Percentiles rank a stretch among this genome's conserved stretches.
Conservation (phyloP, 2,329 filamentous ascomycete species). For the Colletotrichum musae region DNA sequence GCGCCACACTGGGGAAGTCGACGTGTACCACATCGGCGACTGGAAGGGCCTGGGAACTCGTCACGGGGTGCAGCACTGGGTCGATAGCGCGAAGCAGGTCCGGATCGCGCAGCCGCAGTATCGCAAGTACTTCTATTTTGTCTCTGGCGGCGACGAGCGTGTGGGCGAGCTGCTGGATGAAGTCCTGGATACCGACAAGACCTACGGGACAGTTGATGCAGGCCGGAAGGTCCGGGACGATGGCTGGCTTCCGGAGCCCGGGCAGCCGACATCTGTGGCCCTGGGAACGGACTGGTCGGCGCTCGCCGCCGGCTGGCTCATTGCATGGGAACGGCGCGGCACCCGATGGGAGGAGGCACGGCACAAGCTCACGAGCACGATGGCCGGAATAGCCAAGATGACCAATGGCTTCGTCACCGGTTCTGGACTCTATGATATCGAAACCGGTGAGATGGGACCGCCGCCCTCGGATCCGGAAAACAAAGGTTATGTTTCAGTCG, state of each 20-base stretch:
- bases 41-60: conserved; percentile 73
- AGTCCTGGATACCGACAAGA: conserved; percentile 65
- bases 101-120: conserved; percentile 72
- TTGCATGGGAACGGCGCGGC: conserved; percentile 72
- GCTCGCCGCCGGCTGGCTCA: conserved; percentile 69
- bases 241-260: conserved; percentile 59
- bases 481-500: conserved; percentile 63
- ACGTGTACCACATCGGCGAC: conserved; percentile 69
- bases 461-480: conserved; percentile 68
- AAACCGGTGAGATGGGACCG: conserved; percentile 63
- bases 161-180: conserved; percentile 68
- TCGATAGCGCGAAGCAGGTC: conserved; percentile 74
- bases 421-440: conserved; percentile 64
- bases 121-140: conserved; percentile 67
- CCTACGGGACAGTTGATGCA: conserved; percentile 68
- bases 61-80: conserved; percentile 74
- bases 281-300: conserved; percentile 73
- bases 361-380: conserved; percentile 62
- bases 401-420: conserved; percentile 73
- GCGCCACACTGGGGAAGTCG: conserved; percentile 72
- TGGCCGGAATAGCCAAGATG: conserved; percentile 67
- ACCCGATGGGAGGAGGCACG: conserved; percentile 66
- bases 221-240: conserved; percentile 71
- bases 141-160: conserved; percentile 71
- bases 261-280: conserved; percentile 60